Evolutionary conservation across 768 basidiomycete species (phyloP), one percentile per base, ranked within the genome.

Genomic region (Porpolomopsis calyptriformis): DNA sequence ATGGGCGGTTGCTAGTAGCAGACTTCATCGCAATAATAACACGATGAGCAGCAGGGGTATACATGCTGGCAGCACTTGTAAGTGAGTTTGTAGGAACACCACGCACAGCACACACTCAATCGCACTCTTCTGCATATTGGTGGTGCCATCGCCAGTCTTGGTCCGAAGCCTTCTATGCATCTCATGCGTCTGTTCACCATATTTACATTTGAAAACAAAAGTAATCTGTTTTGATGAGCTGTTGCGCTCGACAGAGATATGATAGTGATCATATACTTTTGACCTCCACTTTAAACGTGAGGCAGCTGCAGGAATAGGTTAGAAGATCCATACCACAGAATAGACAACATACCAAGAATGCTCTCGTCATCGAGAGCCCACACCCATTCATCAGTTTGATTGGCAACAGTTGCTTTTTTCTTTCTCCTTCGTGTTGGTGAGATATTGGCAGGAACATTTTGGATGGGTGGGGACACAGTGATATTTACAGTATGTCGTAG

Each of bases 21-120:
- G 52, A 60, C 5, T 52, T 43, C 26, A 64, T 11, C 6, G 57
- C 62, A 37, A 63, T 49, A 2, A 63, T 20, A 12, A 57, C 50
- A 20, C 54, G 46, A 48, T 62, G 57, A 16, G 31, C 47, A 9
- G 49, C 52, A 7, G 37, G 31, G 8, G 47, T 42, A 41, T 50
- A 52, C 6, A 19, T 19, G 19, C 2, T 4, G 12, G 33, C 23
- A 25, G 19, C 23, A 40, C 18, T 29, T 27, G 22, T 8, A 25
- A 18, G 14, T 14, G 12, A 18, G 18, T 19, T 20, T 14, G 33
- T 23, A 40, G 38, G 14, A 20, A 42, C 47, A 16, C 33, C 16
- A 12, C 25, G 7, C 14, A 27, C 24, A 12, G 19, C 12, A 40
- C 49, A 50, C 10, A 22, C 19, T 20, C 40, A 14, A 40, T 47